Conservation (phyloP, 768 basidiomycete genomes). For the Psilocybe sp. region DNA sequence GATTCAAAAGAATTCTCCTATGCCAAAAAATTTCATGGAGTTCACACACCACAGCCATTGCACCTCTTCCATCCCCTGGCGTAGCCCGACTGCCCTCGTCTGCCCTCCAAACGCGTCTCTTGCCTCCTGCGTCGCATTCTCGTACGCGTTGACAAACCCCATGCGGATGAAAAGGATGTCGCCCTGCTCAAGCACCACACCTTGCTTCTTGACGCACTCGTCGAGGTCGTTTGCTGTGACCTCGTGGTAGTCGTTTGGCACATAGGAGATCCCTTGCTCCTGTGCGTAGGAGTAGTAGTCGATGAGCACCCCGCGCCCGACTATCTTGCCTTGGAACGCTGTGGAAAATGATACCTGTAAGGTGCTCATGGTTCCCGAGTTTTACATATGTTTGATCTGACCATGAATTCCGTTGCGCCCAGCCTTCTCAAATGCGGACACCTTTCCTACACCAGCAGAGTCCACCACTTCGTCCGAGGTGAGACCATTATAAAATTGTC, state of each 20-base stretch:
- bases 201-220: constrained; percentile 18
- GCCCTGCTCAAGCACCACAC: constrained; percentile 16
- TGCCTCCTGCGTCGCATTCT: constrained; percentile 19
- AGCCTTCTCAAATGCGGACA: constrained; percentile 13
- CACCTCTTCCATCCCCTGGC: constrained; percentile 18
- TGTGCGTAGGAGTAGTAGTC: constrained; percentile 20
- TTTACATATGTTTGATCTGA: too few relatives aligned
- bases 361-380: too few relatives aligned
- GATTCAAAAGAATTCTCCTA: neutral
- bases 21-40: neutral
- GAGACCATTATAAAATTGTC: constrained; percentile 21
- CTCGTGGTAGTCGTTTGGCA: constrained; percentile 11
- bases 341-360: too few relatives aligned
- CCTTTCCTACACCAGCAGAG: constrained; percentile 2
- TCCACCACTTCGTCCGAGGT: too few relatives aligned
- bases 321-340: constrained; percentile 24
- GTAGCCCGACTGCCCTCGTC: constrained; percentile 13
- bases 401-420: constrained; percentile 23
- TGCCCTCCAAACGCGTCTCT: neutral
- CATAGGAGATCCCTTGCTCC: constrained; percentile 14
- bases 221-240: constrained; percentile 18
- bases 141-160: constrained; percentile 21
- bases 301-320: constrained; percentile 22
- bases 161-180: constrained; percentile 23
- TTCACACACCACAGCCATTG: constrained; percentile 20